phyloP scores from a whole-genome alignment of 208 protist species.

The Trypanosomatidae sp. region DNA sequence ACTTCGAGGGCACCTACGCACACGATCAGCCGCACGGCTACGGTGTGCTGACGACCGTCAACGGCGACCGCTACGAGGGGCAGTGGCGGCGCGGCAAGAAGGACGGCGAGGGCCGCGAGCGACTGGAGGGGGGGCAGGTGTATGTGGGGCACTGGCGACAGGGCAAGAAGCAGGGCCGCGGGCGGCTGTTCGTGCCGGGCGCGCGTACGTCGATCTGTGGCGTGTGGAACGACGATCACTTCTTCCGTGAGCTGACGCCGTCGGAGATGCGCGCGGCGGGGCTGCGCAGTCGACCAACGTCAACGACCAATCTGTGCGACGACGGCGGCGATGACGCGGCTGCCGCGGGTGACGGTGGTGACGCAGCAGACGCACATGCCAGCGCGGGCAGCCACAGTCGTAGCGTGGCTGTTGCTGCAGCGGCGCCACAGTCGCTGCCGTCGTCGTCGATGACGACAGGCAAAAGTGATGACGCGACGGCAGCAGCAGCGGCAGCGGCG shows the following conservation, averaged over 20 bases:
- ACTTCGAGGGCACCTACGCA: constrained; percentile 69
- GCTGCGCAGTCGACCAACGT: too few species aligned
- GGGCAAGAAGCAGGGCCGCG: constrained; percentile 47
- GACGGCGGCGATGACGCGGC: too few species aligned
- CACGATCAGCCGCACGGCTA: constrained; percentile 43
- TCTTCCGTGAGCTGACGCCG: constrained; percentile 46
- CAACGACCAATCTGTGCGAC: too few species aligned
- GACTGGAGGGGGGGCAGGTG: constrained; percentile 35
- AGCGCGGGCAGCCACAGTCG: too few species aligned
- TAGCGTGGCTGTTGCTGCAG: too few species aligned
- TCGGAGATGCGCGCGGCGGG: constrained; percentile 19
- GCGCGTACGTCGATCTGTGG: constrained; percentile 26
- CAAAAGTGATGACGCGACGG: too few species aligned
- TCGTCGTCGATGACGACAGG: too few species aligned
- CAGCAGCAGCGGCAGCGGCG: neutral
- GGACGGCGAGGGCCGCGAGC: constrained; percentile 48
- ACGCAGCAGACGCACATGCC: too few species aligned
- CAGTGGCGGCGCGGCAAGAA: constrained; percentile 36
- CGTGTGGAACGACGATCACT: constrained; percentile 52
- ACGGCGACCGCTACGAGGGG: constrained; percentile 49
- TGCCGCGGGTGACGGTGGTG: too few species aligned
- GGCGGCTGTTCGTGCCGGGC: constrained; percentile 34
- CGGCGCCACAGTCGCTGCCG: too few species aligned
- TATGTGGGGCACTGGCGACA: constrained; percentile 50
- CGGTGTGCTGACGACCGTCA: constrained; percentile 41